Evolutionary conservation across 495 filamentous ascomycete genomes (phyloP), one percentile per base, ranked within the genome.

Genomic region (Cenococcum geophilum): DNA sequence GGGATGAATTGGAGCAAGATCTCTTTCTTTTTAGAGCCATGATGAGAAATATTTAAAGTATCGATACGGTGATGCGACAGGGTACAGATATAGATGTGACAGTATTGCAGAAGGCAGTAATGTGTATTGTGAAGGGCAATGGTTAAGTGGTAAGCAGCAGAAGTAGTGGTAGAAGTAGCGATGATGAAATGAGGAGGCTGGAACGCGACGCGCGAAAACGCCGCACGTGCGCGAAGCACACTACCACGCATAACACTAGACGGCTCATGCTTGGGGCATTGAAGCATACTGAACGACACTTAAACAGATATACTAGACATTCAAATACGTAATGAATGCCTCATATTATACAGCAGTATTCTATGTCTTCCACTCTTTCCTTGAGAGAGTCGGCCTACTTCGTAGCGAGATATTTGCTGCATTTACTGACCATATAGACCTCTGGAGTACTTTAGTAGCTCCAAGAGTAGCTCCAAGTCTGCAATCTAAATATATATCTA

Each of bases 11-110:
- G 40, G 49, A 52, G 21, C 49, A 2, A 32, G 73, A 73, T 20
- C 73, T 72, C 58, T 75, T 75, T 61, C 73, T 72, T 67, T 75
- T 75, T 63, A 73, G 63, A 6, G 51, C 66, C 73, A 75, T 75
- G 37, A 25, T 56, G 54, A 36, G 1, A 32, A 1, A 40, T 48
- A 10, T 25, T 50, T n/a, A 21, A 21, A 14, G 20, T 59, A 27
- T 34, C 34, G 48, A 36, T 45, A 21, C 12, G 27, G 5, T 10
- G 0, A 55, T 11, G 4, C n/a, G 32, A 20, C 18, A 4, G 55
- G 43, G 21, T 42, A 36, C n/a, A 20, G 25, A 27, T 23, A 32
- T 8, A 51, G 48, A 51, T 27, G 42, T 47, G 42, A 21, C 3
- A 47, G 14, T 47, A 4, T n/a, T 47, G 42, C 16, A 16, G 42